Evolutionary conservation across 129 eudicot genomes (phyloP), one percentile per base, ranked within the genome.

Genomic region (Chrysanthemum makinoi): DNA sequence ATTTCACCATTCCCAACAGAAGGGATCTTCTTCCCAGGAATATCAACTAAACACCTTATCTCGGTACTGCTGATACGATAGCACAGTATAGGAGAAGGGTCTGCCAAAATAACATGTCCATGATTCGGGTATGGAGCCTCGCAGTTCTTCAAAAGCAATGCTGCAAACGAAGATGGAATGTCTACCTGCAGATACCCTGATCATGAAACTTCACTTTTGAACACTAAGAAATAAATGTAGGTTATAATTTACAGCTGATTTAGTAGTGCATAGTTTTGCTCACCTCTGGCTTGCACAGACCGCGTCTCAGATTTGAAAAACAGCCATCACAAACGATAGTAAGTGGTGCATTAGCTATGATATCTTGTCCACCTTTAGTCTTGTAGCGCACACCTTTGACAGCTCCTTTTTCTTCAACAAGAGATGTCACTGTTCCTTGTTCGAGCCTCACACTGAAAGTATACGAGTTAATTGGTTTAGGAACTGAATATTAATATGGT

Each of bases 321-420:
- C 96, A 89, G 4, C 96, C 96, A 80, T 89, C 96, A 51, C 91
- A 89, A 17, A 89, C 92, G 18, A 86, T 82, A 48, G 96, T 89
- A 43, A 89, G 89, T 15, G 96, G 90, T 33, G 96, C 93, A 65
- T 73, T 58, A 47, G 87, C 81, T 0, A 68, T 77, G 26, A 82
- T 49, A 49, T 74, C 94, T 47, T 84, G 75, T 19, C 93, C 93
- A 6, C 50, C 62, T 66, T 77, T 81, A 12, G 87, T 87, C 79
- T 84, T 86, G 76, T 89, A 89, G 14, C 75, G 81, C 17, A 89
- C 92, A 1, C 96, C 96, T 84, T 81, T 86, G 5, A 89, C 51
- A 14, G 60, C 77, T 51, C 96, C 92, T 47, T 84, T 73, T 47
- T 80, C 86, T 82, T 89, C 96, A 24, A 89, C 53, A 80, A 86